Evolutionary conservation across 805 yeast genomes (phyloP).

Genomic region (Teunomyces stri): DNA sequence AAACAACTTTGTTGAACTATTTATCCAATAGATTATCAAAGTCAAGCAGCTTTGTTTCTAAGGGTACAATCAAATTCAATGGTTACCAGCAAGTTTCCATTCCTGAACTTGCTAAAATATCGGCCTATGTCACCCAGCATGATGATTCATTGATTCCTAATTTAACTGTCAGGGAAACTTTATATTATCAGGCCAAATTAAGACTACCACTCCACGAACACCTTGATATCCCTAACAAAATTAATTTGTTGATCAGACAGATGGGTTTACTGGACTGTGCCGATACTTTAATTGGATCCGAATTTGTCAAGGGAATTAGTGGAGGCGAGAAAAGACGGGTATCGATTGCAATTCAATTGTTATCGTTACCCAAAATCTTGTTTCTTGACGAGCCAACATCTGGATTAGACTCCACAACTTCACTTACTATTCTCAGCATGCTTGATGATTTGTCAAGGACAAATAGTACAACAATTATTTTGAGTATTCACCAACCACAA

Average conservation of each 20-base stretch:
- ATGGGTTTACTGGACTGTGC: constrained; percentile 27
- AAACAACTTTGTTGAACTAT: constrained; percentile 38
- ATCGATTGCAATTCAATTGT: constrained; percentile 27
- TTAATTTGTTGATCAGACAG: constrained; percentile 16
- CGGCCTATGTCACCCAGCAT: constrained; percentile 25
- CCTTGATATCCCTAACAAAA: constrained; percentile 13
- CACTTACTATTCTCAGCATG: constrained; percentile 18
- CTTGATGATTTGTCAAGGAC: constrained; percentile 16
- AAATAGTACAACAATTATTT: constrained; percentile 20
- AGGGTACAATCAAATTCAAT: constrained; percentile 16
- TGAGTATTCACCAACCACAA: constrained; percentile 27
- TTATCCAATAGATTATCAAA: constrained; percentile 20
- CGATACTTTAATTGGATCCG: constrained; percentile 24
- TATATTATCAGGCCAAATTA: constrained; percentile 23
- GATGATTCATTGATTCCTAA: constrained; percentile 22
- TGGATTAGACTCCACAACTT: constrained; percentile 25
- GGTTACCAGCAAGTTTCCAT: constrained; percentile 14
- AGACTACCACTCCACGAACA: constrained; percentile 20
- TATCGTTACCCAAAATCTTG: constrained; percentile 22
- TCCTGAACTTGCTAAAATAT: constrained; percentile 15
- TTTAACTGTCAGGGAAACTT: constrained; percentile 25
- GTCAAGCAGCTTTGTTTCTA: constrained; percentile 12
- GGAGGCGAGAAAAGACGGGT: constrained; percentile 30
- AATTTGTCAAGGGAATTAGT: constrained; percentile 22
- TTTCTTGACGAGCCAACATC: constrained; percentile 29